Conservation (phyloP, 768 basidiomycete species). For the Floccularia luteovirens region DNA sequence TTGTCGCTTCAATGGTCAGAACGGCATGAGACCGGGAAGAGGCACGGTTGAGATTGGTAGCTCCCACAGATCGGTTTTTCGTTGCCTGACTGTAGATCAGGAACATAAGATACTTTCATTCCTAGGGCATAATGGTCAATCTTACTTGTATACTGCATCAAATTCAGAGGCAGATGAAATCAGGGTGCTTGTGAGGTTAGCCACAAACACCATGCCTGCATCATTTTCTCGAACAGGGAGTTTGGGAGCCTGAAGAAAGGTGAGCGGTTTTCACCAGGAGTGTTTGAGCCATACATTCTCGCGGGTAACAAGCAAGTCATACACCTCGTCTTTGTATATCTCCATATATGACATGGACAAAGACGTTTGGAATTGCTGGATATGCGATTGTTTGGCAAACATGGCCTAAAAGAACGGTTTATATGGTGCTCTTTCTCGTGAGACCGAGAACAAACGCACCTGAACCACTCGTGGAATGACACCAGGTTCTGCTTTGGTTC, state of each 20-base stretch:
- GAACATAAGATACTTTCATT: conserved; percentile 1
- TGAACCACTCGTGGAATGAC: conserved; percentile 80
- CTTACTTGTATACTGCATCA: conserved; percentile 37
- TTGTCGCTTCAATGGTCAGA: conserved; percentile 62
- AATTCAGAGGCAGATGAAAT: conserved; percentile 36
- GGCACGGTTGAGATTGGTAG: conserved; percentile 76
- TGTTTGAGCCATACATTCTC: conserved; percentile 43
- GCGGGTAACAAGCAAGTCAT: conserved; percentile 72
- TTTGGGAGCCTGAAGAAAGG: conserved; percentile 41
- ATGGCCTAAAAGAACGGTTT: conserved; percentile 34
- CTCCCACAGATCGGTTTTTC: conserved; percentile 74
- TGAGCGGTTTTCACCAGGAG: conserved; percentile 5
- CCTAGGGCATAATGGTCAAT: conserved; percentile 10
- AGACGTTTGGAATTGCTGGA: conserved; percentile 33
- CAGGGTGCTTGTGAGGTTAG: conserved; percentile 36
- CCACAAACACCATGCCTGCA: conserved; percentile 45
- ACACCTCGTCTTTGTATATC: conserved; percentile 89
- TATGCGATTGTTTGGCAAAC: conserved; percentile 38
- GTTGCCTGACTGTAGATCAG: conserved; percentile 46
- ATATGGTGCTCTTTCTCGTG: neutral
- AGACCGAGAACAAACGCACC: conserved; percentile 27
- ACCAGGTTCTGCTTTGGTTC: conserved; percentile 63
- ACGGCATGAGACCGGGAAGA: conserved; percentile 90
- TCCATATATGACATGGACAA: conserved; percentile 75
- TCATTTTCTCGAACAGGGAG: conserved; percentile 49